Evolutionary conservation across 345 rosid species (phyloP).

Genomic region (Populus pruinosa): DNA sequence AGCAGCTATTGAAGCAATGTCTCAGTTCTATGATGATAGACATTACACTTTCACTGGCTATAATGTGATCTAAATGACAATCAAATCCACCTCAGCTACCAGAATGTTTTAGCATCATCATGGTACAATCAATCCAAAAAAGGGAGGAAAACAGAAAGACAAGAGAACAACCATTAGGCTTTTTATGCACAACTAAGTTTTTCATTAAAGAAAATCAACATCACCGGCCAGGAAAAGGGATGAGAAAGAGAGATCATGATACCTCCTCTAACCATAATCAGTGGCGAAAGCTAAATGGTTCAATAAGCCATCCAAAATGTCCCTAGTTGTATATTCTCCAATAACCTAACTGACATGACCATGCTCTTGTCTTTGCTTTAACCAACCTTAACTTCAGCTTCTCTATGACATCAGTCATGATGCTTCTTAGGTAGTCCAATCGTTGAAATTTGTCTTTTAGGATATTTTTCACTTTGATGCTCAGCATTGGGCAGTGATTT

Average conservation of each 20-base stretch:
- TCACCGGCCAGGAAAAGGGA: not conserved
- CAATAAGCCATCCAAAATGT: constrained; percentile 3
- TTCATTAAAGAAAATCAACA: not conserved
- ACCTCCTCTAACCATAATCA: not conserved
- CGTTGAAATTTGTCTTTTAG: not conserved
- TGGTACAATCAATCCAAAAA: not conserved
- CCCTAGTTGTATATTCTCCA: not conserved
- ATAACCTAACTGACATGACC: not conserved
- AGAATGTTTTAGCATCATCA: not conserved
- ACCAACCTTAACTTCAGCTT: not conserved
- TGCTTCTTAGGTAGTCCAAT: not conserved
- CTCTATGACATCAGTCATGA: not conserved
- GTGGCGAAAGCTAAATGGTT: not conserved
- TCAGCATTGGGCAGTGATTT: not conserved
- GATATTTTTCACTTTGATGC: not conserved
- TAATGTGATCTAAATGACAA: not conserved
- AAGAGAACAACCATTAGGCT: not conserved
- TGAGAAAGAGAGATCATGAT: not conserved
- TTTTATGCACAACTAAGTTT: not conserved
- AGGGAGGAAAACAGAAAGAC: not conserved
- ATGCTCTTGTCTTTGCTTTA: constrained; percentile 1
- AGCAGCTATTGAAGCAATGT: not conserved
- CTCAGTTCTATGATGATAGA: not conserved
- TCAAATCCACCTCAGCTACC: not conserved
- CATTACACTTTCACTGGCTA: not conserved